These are phyloP conservation scores for Quercus agrifolia DNA, from an alignment of 306 rosid species.

Conservation along the genomic window DNA sequence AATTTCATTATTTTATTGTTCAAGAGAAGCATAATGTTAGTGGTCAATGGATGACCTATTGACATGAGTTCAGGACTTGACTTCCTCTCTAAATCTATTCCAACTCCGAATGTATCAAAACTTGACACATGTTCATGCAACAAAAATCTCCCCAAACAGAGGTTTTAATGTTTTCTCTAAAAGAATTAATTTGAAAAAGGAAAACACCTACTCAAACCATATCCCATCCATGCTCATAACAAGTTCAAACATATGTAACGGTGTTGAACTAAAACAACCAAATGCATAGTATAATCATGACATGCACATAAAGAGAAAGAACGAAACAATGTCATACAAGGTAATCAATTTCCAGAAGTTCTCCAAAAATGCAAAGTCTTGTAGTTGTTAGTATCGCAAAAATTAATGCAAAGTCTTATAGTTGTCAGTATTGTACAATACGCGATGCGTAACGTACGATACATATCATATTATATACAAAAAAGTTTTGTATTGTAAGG, in stretches of 20 bases:
- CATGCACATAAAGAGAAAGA: conserved; percentile 1
- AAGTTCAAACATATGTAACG: conserved; percentile 64
- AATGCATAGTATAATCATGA: conserved; percentile 5
- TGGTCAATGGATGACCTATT: too few species aligned
- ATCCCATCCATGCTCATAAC: conserved; percentile 99
- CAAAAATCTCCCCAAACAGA: background rate
- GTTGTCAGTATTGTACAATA: background rate
- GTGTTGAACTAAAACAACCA: conserved; percentile 19
- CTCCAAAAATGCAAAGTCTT: background rate
- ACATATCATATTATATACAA: too few species aligned
- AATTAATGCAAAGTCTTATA: conserved; percentile 69
- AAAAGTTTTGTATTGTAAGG: too few species aligned
- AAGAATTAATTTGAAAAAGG: conserved; percentile 21
- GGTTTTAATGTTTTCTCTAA: conserved; percentile 4
- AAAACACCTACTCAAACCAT: conserved; percentile 97
- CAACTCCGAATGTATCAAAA: background rate
- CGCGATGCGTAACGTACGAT: too few species aligned
- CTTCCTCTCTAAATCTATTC: too few species aligned
- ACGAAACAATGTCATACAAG: conserved; percentile 55
- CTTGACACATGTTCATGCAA: too few species aligned
- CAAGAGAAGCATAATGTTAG: too few species aligned
- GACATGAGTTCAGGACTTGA: too few species aligned
- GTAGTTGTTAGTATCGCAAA: conserved; percentile 33
- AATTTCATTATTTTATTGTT: too few species aligned
- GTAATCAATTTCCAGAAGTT: conserved; percentile 94